Conservation (phyloP, 371 early-diverging fungal species). For the Mucor saturninus region DNA sequence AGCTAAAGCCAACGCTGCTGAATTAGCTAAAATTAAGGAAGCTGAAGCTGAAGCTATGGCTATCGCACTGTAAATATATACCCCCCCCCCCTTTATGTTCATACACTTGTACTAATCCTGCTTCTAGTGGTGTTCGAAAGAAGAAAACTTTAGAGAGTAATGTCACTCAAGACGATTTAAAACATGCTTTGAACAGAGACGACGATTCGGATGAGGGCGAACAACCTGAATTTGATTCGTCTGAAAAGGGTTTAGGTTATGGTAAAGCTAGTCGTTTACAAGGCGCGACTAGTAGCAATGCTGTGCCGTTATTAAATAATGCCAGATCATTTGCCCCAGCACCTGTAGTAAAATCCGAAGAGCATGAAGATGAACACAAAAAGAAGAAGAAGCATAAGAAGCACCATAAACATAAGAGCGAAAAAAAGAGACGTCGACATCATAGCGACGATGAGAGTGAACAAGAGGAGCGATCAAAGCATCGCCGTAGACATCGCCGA, state of each 20-base stretch:
- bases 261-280: slow-evolving; percentile 38
- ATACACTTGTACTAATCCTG: not conserved
- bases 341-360: not conserved
- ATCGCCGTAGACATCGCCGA: slow-evolving; percentile 14
- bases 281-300: slow-evolving; percentile 9
- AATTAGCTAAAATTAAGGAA: slow-evolving; percentile 70
- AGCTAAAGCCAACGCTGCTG: slow-evolving; percentile 39
- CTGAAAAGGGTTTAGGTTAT: slow-evolving; percentile 69
- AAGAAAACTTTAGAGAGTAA: slow-evolving; percentile 56
- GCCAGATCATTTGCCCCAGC: not conserved
- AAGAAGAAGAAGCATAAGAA: slow-evolving; percentile 50
- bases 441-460: slow-evolving; percentile 23
- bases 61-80: slow-evolving; percentile 66
- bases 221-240: slow-evolving; percentile 24
- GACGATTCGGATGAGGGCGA: slow-evolving; percentile 49
- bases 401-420: slow-evolving; percentile 41
- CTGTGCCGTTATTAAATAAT: slow-evolving; percentile 36
- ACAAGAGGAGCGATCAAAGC: slow-evolving; percentile 8
- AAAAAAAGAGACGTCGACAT: slow-evolving; percentile 23
- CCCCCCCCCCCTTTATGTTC: not conserved
- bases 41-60: slow-evolving; percentile 84
- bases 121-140: slow-evolving; percentile 56
- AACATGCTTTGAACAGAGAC: slow-evolving; percentile 53
- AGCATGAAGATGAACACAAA: slow-evolving; percentile 32
- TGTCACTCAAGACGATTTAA: slow-evolving; percentile 65